Evolutionary conservation across 169 alveolate genomes (phyloP).

Genomic region (Eimeria mitis): DNA sequence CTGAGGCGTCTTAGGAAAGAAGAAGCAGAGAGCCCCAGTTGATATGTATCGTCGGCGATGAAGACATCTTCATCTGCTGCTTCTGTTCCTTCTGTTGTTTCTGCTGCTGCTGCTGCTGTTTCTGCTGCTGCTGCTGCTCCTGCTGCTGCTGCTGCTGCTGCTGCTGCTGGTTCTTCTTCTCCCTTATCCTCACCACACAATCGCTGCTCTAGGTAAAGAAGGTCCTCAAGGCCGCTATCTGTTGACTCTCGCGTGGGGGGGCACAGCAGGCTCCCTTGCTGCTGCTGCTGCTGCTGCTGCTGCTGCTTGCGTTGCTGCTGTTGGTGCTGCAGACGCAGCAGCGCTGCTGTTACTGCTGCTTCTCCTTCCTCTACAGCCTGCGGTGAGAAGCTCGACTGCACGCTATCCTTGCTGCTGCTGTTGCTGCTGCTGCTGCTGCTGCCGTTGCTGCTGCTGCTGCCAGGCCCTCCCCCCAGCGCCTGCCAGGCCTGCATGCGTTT

Average conservation of each 20-base stretch:
- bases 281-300: not conserved
- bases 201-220: not conserved
- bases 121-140: not conserved
- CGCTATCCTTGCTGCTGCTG: not conserved
- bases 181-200: not conserved
- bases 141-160: too few species aligned
- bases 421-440: too few species aligned
- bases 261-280: not conserved
- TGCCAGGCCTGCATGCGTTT: not conserved
- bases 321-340: not conserved
- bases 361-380: not conserved
- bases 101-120: not conserved
- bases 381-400: not conserved
- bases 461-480: not conserved
- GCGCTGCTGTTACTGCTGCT: not conserved
- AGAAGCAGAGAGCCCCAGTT: conserved; percentile 7
- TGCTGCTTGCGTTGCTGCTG: not conserved
- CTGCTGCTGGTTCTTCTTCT: too few species aligned
- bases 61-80: not conserved
- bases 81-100: not conserved
- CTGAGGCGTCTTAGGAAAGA: conserved; percentile 11
- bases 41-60: not conserved
- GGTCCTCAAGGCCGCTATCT: not conserved
- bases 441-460: not conserved
- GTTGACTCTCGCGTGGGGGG: conserved; percentile 18